Conservation (phyloP, 306 rosid species). For the Styphnolobium japonicum region DNA sequence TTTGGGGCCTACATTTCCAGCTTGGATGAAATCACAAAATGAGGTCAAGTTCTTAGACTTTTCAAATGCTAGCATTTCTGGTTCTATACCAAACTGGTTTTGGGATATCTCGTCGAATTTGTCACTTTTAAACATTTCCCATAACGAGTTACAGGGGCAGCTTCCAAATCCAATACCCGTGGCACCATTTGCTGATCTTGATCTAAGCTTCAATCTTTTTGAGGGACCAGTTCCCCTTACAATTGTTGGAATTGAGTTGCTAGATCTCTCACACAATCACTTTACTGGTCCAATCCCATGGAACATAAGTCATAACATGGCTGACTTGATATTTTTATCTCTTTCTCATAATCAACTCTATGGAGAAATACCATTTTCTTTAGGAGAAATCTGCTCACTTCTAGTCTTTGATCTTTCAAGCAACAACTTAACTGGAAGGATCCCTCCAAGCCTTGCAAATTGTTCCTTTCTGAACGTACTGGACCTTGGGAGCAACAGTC, state of each 20-base stretch:
- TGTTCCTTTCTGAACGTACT: slow-evolving; percentile 24
- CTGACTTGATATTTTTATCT: slow-evolving; percentile 19
- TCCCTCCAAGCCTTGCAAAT: slow-evolving; percentile 38
- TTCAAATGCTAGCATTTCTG: slow-evolving; percentile 44
- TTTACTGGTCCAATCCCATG: slow-evolving; percentile 38
- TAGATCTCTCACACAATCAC: slow-evolving; percentile 47
- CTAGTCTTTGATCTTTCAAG: slow-evolving; percentile 37
- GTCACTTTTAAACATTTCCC: slow-evolving; percentile 28
- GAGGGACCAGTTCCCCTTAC: slow-evolving; percentile 36
- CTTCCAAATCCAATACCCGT: slow-evolving; percentile 29
- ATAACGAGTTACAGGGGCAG: slow-evolving; percentile 31
- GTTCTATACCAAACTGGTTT: slow-evolving; percentile 44
- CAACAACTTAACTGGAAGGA: slow-evolving; percentile 38
- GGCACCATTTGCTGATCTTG: slow-evolving; percentile 4
- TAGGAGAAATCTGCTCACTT: background rate
- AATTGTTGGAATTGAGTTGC: background rate
- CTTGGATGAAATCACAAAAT: slow-evolving; percentile 42
- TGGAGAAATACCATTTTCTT: slow-evolving; percentile 40
- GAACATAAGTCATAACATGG: slow-evolving; percentile 9
- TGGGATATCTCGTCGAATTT: slow-evolving; percentile 34
- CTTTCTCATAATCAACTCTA: slow-evolving; percentile 36
- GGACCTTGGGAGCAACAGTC: slow-evolving; percentile 35
- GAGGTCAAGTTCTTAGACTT: background rate
- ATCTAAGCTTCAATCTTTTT: slow-evolving; percentile 39
- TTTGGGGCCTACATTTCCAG: slow-evolving; percentile 48